phyloP scores from a whole-genome alignment of 768 basidiomycete species.

The Suillus brevipes region DNA sequence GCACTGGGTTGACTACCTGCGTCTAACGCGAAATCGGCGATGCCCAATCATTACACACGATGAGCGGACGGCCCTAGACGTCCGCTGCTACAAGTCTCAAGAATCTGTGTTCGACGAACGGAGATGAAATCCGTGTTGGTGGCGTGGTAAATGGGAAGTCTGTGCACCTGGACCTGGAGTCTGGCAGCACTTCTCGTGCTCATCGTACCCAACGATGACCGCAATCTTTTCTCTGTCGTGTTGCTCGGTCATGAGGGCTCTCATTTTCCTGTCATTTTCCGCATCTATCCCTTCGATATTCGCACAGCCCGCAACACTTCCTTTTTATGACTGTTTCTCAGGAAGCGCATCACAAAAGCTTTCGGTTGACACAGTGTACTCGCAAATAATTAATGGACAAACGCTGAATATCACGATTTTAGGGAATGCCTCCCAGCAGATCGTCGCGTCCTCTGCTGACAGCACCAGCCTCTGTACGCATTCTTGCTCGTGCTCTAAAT shows the following conservation, averaged over 20 bases:
- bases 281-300: conserved; percentile 27
- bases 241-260: conserved; percentile 1
- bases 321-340: conserved; percentile 70
- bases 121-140: conserved; percentile 14
- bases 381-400: conserved; percentile 56
- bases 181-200: conserved; percentile 10
- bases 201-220: conserved; percentile 27
- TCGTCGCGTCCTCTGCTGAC: conserved; percentile 58
- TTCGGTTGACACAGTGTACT: conserved; percentile 69
- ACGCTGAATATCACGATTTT: conserved; percentile 71
- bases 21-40: neutral
- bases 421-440: conserved; percentile 58
- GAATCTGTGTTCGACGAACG: neutral
- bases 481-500: conserved; percentile 4
- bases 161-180: neutral
- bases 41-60: neutral
- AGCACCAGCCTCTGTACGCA: conserved; percentile 67
- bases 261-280: conserved; percentile 14
- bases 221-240: conserved; percentile 12
- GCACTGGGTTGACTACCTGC: neutral
- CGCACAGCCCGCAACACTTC: conserved; percentile 61
- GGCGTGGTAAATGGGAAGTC: conserved; percentile 25
- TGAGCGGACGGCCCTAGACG: neutral
- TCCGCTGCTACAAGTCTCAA: neutral
- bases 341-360: conserved; percentile 57